Evolutionary conservation across 345 rosid species (phyloP).

Genomic region (Eucalyptus guilfoylei): DNA sequence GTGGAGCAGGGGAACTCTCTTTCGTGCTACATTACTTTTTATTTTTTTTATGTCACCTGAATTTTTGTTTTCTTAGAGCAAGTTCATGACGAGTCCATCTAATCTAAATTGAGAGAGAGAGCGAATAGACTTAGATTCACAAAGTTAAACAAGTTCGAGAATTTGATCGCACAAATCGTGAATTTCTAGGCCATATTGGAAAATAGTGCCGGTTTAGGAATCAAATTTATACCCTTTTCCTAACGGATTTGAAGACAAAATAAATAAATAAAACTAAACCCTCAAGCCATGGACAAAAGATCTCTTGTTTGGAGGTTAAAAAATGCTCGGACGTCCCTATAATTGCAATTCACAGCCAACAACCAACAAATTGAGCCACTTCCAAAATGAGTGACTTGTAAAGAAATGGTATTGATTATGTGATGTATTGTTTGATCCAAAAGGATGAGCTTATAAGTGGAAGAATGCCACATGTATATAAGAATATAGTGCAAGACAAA

Average conservation of each 20-base stretch:
- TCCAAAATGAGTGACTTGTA: background rate
- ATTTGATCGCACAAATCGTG: no score
- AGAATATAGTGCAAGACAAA: background rate
- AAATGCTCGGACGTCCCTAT: background rate
- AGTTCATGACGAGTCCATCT: background rate
- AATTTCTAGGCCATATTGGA: background rate
- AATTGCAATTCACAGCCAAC: background rate
- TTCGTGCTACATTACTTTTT: background rate
- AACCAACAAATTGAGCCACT: background rate
- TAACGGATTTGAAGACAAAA: background rate
- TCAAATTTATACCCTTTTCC: background rate
- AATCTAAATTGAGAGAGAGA: background rate
- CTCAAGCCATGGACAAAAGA: background rate
- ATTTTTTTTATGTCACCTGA: background rate
- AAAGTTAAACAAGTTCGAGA: no score
- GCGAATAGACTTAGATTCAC: background rate
- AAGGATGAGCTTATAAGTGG: background rate
- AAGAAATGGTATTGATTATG: background rate
- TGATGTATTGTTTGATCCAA: background rate
- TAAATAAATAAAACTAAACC: background rate
- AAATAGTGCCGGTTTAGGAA: background rate
- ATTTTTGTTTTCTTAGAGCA: background rate
- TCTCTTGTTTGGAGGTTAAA: rapidly evolving
- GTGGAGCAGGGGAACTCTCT: background rate
- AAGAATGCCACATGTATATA: background rate